Evolutionary conservation across 768 basidiomycete species (phyloP), one percentile per base, ranked within the genome.

Genomic region (Pisolithus marmoratus): DNA sequence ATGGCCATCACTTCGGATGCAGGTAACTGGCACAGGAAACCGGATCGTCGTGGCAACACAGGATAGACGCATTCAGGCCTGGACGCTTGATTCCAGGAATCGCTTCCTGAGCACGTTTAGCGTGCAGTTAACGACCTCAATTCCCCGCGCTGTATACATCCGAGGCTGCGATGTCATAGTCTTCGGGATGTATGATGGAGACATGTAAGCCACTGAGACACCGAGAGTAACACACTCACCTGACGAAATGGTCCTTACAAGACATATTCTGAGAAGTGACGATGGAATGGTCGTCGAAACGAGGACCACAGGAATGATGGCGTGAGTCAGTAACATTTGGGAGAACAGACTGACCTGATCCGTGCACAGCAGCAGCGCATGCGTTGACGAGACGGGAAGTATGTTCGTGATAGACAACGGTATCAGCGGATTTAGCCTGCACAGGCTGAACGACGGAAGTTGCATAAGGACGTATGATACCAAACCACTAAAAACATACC

Each of bases 401-500:
- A 22, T 29, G 9, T 37, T 38, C 20, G 19, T 34, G 14, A 31
- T 55, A 23, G 48, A 53, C 31, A 53, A 53, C n/a, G 47, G 24
- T 34, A 37, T 53, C n/a, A 49, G 17, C 8, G 14, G 50, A 34
- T 34, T 34, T 15, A 34, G 31, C 5, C 31, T 34, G 11, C 31
- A 14, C 40, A 9, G 24, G 42, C 36, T n/a, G 17, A 50, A 29
- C 49, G 49, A 54, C 22, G 43, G 53, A 26, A 43, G 24, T 4
- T 54, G 53, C 22, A 7, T 54, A 19, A 24, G 15, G 38, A 50
- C 27, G 5, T 54, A 54, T 15, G 37, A 54, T 12, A 51, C 38
- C 17, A 51, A 47, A 36, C 41, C 49, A 24, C 7, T 9, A 5
- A 51, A 42, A 9, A 42, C 49, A 12, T 54, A 54, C 46, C 54